These are phyloP conservation scores for Xylaria polymorpha DNA, from an alignment of 2,329 filamentous ascomycete species.

Conservation along the genomic window DNA sequence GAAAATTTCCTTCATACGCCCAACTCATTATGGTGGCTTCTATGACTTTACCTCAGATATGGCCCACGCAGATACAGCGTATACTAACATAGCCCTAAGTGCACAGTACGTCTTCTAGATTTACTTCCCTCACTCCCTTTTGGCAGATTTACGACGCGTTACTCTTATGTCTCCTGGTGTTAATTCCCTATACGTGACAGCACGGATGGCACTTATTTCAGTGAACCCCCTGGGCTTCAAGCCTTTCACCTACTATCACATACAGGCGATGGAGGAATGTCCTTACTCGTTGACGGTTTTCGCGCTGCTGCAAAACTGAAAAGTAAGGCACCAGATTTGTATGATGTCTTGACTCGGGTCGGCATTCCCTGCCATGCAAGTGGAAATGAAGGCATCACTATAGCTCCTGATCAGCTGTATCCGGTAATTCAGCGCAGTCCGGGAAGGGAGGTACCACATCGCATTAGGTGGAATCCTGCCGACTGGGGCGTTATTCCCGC, in stretches of 20 bases:
- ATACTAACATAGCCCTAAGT: conserved; percentile 84
- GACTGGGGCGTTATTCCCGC: conserved; percentile 80
- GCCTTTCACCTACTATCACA: conserved; percentile 92
- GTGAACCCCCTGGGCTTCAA: conserved; percentile 89
- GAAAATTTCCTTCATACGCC: conserved; percentile 85
- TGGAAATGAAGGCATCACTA: conserved; percentile 85
- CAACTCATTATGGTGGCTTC: conserved; percentile 87
- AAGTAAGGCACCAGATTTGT: conserved; percentile 65
- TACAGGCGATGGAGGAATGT: conserved; percentile 73
- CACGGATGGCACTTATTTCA: conserved; percentile 97
- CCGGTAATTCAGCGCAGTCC: conserved; percentile 76
- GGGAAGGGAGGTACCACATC: conserved; percentile 53
- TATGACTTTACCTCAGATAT: conserved; percentile 91
- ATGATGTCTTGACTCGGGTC: conserved; percentile 65
- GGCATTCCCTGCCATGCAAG: conserved; percentile 84
- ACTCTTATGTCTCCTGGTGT: not conserved
- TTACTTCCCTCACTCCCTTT: not conserved
- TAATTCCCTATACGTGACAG: conserved; percentile 16
- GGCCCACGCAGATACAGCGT: conserved; percentile 88
- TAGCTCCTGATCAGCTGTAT: conserved; percentile 75
- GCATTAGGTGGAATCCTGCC: conserved; percentile 93
- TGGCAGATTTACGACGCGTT: not conserved
- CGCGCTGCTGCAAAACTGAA: conserved; percentile 72
- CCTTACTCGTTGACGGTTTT: conserved; percentile 89
- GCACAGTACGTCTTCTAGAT: conserved; percentile 65